Conservation (phyloP, 2,329 filamentous ascomycete genomes). For the Phyllosticta citriasiana region DNA sequence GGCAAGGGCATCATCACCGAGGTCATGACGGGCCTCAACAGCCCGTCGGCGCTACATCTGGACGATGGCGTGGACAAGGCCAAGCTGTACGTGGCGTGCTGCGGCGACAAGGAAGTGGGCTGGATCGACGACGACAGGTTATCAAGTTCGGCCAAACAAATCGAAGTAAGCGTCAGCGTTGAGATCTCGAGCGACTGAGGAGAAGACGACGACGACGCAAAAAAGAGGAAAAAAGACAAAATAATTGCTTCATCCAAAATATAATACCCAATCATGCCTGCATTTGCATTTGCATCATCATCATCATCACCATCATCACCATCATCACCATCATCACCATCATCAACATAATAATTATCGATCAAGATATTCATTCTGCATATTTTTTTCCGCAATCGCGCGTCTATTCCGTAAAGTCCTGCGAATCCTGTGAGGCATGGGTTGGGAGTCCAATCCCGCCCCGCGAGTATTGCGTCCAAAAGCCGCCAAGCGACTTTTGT, state of each 20-base stretch:
- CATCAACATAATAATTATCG: not conserved
- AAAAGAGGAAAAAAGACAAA: not conserved
- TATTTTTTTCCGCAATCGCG: too few species aligned
- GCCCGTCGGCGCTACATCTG: constrained; percentile 2
- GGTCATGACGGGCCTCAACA: not conserved
- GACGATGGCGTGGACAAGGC: not conserved
- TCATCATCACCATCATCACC: not conserved
- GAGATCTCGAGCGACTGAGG: not conserved
- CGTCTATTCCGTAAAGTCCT: too few species aligned
- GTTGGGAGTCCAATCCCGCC: too few species aligned
- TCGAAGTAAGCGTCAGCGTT: not conserved
- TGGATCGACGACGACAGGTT: constrained; percentile 6
- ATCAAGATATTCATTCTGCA: too few species aligned
- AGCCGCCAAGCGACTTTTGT: too few species aligned
- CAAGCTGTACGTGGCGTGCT: constrained; percentile 5
- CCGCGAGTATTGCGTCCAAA: too few species aligned
- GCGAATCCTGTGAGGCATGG: too few species aligned
- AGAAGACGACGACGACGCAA: not conserved
- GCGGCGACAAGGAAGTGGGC: constrained; percentile 2
- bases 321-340: not conserved
- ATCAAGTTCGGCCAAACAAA: not conserved
- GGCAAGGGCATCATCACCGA: constrained; percentile 1
- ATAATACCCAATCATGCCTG: not conserved
- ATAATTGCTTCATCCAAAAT: not conserved
- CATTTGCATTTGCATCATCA: not conserved